A percentile compares a stretch with the other conserved stretches of the same genome.
Evolutionary conservation across 768 basidiomycete genomes (phyloP).

Genomic region (Favolaschia claudopus): DNA sequence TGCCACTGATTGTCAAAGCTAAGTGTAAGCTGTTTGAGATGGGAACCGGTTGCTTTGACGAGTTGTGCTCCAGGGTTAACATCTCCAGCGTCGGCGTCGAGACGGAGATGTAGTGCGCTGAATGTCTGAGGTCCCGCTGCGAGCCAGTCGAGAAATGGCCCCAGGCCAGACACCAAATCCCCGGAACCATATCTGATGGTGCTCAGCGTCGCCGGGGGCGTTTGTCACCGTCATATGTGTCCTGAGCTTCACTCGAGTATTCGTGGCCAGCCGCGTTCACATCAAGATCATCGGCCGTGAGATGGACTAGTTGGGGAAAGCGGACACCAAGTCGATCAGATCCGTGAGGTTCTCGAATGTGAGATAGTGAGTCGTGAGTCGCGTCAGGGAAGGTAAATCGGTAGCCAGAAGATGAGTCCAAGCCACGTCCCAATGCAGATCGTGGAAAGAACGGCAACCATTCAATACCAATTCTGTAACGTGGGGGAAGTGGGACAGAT

Average conservation of each 20-base stretch:
- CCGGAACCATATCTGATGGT: constrained; percentile 15
- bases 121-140: constrained; percentile 11
- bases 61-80: constrained; percentile 18
- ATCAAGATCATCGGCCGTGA: constrained; percentile 22
- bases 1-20: constrained; percentile 15
- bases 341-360: constrained; percentile 16
- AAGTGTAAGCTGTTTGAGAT: constrained; percentile 15
- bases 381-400: constrained; percentile 7
- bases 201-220: constrained; percentile 1
- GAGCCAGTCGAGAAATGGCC: constrained; percentile 23
- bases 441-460: constrained; percentile 13
- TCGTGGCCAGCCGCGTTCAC: constrained; percentile 17
- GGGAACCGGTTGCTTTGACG: constrained; percentile 2
- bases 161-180: constrained; percentile 5
- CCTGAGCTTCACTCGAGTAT: constrained; percentile 16
- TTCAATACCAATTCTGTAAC: constrained; percentile 16
- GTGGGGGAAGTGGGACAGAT: constrained; percentile 19
- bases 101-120: constrained; percentile 10
- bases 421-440: constrained; percentile 8
- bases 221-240: constrained; percentile 13
- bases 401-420: constrained; percentile 20
- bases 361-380: constrained; percentile 7
- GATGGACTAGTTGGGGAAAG: constrained; percentile 14
- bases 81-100: constrained; percentile 20
- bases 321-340: constrained; percentile 21